Base-by-base conservation (phyloP, 306 rosid genomes). In the Arachis stenosperma region DNA sequence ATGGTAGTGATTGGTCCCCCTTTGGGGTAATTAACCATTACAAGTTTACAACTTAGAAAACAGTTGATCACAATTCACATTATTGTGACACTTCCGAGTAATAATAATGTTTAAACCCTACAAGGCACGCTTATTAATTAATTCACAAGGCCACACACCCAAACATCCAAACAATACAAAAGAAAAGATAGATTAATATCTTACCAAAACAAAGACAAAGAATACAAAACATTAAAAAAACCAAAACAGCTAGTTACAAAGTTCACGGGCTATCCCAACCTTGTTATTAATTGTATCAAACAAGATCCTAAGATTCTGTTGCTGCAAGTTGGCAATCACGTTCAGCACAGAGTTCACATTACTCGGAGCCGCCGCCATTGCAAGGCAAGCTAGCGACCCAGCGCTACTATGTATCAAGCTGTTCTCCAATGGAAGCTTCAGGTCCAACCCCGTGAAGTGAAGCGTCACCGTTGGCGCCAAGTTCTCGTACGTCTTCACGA, bases 321-420 rank as follows among this genome's bases (percentile, higher is more conserved):
- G 98, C 86, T 94, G 98, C 80, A 77, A 81, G 76, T 91, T 94
- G 44, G 98, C 98, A 39, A 91, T 91, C 30, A 94, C 97, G 51
- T 94, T 94, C 88, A 91, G 30, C 76, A 82, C 97, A 2, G 96
- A 82, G 85, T 93, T 89, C 82, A 89, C 98, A 51, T 91, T 94
- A 0, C 44, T 65, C 3, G 97, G 97, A 4, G 96, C 89, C 15
- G 95, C 90, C 15, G 96, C 96, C 96, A 94, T 94, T 0, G 98
- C 92, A 81, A 94, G 79, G 64, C 97, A 94, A 17, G 98, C 92
- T 73, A 91, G 15, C 46, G 88, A 67, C 39, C 98, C 98, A 0
- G 98, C 79, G 41, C 90, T 88, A 69, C 98, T 94, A 14, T 94
- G 98, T 6, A 94, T 94, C 82, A 94, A 79, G 59, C 86, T 89